Percentiles rank a stretch among this genome's conserved stretches.
These are phyloP conservation scores for Globisporangium nunn DNA, from an alignment of 352 stramenopile species.

Conservation along the genomic window DNA sequence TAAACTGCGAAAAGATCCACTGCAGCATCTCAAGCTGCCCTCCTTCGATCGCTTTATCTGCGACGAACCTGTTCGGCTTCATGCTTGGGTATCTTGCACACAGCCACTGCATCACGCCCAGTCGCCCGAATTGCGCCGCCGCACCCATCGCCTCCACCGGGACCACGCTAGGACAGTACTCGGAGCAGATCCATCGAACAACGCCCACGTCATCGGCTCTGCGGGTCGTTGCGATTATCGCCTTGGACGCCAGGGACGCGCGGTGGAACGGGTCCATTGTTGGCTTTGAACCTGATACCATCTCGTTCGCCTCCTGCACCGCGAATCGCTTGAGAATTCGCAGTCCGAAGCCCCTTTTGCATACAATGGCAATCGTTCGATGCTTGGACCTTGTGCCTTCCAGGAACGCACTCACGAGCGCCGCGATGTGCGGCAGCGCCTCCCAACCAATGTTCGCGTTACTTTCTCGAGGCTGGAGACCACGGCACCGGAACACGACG, in stretches of 20 bases:
- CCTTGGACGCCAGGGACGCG: neutral
- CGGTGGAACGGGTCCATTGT: constrained; percentile 7
- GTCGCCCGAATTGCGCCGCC: neutral
- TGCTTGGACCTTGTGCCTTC: no score
- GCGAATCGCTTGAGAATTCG: neutral
- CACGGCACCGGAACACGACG: no score
- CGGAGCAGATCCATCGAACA: neutral
- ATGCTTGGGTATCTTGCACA: neutral
- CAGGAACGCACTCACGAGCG: no score
- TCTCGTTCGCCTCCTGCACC: neutral
- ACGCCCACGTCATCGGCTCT: neutral
- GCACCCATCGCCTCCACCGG: neutral
- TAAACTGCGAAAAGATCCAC: neutral
- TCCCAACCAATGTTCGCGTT: no score
- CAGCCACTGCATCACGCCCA: neutral
- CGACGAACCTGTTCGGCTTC: neutral
- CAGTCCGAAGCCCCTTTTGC: neutral
- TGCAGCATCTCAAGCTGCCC: neutral
- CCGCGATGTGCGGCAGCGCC: no score
- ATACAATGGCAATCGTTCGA: no score
- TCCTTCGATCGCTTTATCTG: neutral
- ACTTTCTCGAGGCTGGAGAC: no score
- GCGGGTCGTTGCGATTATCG: neutral
- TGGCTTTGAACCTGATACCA: neutral
- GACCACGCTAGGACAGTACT: neutral